A percentile compares a stretch with the other conserved stretches of the same genome.
Evolutionary conservation across 495 filamentous ascomycete genomes (phyloP).

Genomic region (Aspergillus leporis): DNA sequence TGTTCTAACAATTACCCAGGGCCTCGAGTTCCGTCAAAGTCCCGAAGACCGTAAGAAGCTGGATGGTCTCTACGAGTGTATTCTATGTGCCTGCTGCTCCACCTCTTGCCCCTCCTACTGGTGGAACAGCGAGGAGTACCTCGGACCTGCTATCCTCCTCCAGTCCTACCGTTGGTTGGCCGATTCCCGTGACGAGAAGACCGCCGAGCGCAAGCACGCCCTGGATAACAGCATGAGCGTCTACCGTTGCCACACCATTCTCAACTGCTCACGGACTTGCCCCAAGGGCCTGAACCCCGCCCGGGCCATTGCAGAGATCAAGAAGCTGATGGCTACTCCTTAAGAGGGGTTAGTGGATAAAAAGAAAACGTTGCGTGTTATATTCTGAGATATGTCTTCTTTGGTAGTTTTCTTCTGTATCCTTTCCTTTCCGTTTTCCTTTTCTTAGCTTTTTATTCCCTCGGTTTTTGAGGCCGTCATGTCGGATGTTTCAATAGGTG

Average conservation of each 20-base stretch:
- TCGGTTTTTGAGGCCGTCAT: conserved; percentile 32
- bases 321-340: conserved; percentile 83
- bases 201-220: conserved; percentile 78
- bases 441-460: conserved; percentile 25
- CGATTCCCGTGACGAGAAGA: conserved; percentile 89
- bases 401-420: conserved; percentile 20
- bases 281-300: conserved; percentile 98
- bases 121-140: conserved; percentile 99
- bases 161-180: conserved; percentile 97
- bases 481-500: conserved; percentile 50
- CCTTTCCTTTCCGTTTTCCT: conserved; percentile 20
- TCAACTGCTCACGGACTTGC: conserved; percentile 95
- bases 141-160: conserved; percentile 91
- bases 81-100: conserved; percentile 98
- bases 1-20: conserved; percentile 47
- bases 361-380: conserved; percentile 38
- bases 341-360: conserved; percentile 23
- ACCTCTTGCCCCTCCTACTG: conserved; percentile 98
- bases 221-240: conserved; percentile 98
- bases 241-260: conserved; percentile 98
- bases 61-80: conserved; percentile 98
- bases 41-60: conserved; percentile 92
- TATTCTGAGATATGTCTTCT: conserved; percentile 23
- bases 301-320: conserved; percentile 92
- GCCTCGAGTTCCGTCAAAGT: conserved; percentile 85